Evolutionary conservation across 140 eudicot species (phyloP).

Genomic region (Oenanthe javanica): DNA sequence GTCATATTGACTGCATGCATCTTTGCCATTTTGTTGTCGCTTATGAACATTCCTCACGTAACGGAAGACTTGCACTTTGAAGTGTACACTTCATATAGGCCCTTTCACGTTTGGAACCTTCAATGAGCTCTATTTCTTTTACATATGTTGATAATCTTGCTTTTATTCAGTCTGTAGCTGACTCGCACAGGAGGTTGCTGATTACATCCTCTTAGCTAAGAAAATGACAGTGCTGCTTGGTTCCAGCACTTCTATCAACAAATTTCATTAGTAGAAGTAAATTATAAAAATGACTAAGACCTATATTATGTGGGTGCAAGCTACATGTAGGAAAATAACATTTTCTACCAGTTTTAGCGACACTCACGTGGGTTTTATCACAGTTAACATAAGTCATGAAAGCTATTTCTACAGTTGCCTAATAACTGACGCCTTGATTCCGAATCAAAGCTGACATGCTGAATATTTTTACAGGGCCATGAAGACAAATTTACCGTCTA

Average conservation of each 20-base stretch:
- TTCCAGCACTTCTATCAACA: neutral
- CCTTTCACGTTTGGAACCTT: neutral
- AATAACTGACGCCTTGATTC: neutral
- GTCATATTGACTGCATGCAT: neutral
- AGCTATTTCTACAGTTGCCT: neutral
- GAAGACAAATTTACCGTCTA: conserved; percentile 54
- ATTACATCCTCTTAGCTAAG: neutral
- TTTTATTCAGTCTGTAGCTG: neutral
- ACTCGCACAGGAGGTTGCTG: neutral
- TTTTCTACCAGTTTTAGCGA: neutral
- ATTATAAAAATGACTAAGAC: neutral
- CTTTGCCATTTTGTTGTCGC: neutral
- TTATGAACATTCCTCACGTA: neutral
- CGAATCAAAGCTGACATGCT: neutral
- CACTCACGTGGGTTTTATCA: neutral
- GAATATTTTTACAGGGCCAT: conserved; percentile 37
- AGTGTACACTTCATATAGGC: neutral
- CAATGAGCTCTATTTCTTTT: neutral
- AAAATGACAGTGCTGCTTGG: neutral
- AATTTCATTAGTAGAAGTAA: neutral
- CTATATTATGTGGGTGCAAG: neutral
- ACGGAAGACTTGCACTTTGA: neutral
- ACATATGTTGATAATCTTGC: no score
- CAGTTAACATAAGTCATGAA: neutral
- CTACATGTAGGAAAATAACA: neutral